A percentile compares a stretch with the other conserved stretches of the same genome.
Evolutionary conservation across 1,139 yeast genomes (phyloP).

Genomic region (Pichia sp.): DNA sequence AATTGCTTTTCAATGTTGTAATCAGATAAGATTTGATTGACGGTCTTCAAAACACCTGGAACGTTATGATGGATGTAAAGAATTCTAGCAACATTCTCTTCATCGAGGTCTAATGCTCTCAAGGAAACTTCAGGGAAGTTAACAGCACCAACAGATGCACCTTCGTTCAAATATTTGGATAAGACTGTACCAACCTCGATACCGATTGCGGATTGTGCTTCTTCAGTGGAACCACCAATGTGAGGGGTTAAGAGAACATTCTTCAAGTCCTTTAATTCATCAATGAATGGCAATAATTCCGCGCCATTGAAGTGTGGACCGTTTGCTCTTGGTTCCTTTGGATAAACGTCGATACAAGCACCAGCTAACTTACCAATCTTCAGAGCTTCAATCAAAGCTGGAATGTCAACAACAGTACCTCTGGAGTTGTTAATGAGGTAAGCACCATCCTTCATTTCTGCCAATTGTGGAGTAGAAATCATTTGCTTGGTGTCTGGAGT

Average conservation of each 20-base stretch:
- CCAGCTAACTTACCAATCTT: constrained; percentile 94
- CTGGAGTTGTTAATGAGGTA: constrained; percentile 94
- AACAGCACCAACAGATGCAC: constrained; percentile 92
- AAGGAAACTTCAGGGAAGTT: constrained; percentile 98
- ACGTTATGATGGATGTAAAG: constrained; percentile 95
- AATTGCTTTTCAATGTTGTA: constrained; percentile 98
- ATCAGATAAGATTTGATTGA: constrained; percentile 88
- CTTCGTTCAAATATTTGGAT: constrained; percentile 91
- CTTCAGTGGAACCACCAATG: constrained; percentile 99
- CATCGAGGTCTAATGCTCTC: constrained; percentile 85
- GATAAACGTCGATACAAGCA: constrained; percentile 95
- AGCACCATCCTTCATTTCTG: constrained; percentile 95
- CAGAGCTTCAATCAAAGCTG: constrained; percentile 87
- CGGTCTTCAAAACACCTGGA: constrained; percentile 98
- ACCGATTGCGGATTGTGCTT: constrained; percentile 98
- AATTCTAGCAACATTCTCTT: constrained; percentile 84
- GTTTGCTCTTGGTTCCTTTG: constrained; percentile 96
- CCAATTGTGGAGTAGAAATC: constrained; percentile 85
- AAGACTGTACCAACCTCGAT: constrained; percentile 85
- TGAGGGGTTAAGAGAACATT: constrained; percentile 94
- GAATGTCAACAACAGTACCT: constrained; percentile 96
- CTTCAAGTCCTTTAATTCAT: constrained; percentile 74
- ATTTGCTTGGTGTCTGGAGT: constrained; percentile 87
- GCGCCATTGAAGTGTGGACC: constrained; percentile 70
- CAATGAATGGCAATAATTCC: constrained; percentile 73